Conservation (phyloP, 2,329 filamentous ascomycete genomes). For the Phoma sp. region DNA sequence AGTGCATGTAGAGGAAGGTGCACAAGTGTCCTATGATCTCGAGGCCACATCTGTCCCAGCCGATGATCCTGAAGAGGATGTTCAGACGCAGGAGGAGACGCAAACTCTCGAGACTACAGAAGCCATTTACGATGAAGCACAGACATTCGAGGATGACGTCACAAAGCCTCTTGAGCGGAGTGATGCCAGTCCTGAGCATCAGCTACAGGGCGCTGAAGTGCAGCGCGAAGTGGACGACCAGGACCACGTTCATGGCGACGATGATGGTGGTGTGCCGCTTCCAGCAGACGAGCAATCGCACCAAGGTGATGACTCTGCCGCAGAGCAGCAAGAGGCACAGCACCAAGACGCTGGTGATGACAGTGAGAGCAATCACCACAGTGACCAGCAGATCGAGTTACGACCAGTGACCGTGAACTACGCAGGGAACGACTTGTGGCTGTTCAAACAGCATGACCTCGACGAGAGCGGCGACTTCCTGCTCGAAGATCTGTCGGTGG, state of each 20-base stretch:
- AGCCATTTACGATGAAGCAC: background rate
- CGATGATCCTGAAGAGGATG: background rate
- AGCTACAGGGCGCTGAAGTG: background rate
- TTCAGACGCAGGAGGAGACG: background rate
- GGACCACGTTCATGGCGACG: slow-evolving; percentile 15
- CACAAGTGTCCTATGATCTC: background rate
- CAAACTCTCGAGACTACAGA: background rate
- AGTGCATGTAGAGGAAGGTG: slow-evolving; percentile 5
- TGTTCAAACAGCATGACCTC: slow-evolving; percentile 41
- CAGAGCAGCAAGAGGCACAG: slow-evolving; percentile 2
- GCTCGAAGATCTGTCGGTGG: slow-evolving; percentile 34
- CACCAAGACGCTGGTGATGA: slow-evolving; percentile 23
- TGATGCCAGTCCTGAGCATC: background rate
- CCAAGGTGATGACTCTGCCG: slow-evolving; percentile 10
- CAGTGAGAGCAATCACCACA: slow-evolving; percentile 19
- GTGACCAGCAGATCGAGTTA: slow-evolving; percentile 19
- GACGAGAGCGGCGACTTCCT: slow-evolving; percentile 43
- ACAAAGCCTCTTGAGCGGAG: background rate
- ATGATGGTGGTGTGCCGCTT: slow-evolving; percentile 25
- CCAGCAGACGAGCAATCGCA: slow-evolving; percentile 16
- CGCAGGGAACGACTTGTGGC: slow-evolving; percentile 38
- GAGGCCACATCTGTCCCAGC: background rate
- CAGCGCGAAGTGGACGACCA: slow-evolving; percentile 1
- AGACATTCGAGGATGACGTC: background rate
- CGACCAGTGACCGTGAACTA: slow-evolving; percentile 41